Base-by-base conservation (phyloP, 345 rosid species). In the Dovyalis caffra region DNA sequence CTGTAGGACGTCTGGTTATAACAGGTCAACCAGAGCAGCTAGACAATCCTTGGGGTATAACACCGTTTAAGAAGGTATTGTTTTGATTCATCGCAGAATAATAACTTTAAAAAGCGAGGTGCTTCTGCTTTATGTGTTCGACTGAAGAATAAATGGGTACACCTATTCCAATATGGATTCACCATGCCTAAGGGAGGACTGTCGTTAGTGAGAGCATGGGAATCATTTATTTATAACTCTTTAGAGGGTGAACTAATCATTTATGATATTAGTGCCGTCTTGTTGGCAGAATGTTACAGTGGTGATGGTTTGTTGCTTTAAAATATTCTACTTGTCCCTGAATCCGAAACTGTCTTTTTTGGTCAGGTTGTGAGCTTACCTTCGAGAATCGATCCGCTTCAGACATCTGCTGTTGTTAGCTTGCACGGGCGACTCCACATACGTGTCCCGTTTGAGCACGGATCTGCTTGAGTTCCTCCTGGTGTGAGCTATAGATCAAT, bases 11-110 rank as follows among this genome's bases (percentile, higher is more conserved):
- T 66, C 69, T 93, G 74, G 85, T 93, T 33, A 93, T 93, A 86
- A 90, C 90, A 8, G 98, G 97, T 32, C 82, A 90, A 73, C 97
- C 94, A 4, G 91, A 93, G 77, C 90, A 93, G 80, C 81, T 85
- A 73, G 91, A 93, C 80, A 91, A 89, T 80, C 95, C 95, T 66
- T 91, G 97, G 98, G 98, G 97, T 25, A 90, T 91, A 62, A 89
- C 92, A 61, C 94, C 98, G 31, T 93, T 93, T 78, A 89, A 82
- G 70, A 93, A 93, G 98, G 98, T 89, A 84, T 62, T 23, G 32
- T 28, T 71, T 31, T 57, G 31, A 18, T 11, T 26, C 35, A 15
- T 5, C 6, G 7, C n/a, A 35, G 20, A 68, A 28, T 33, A 29
- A 3, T 3, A 64, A 33, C 23, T 33, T 56, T 9, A 3, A 7